phyloP scores from a whole-genome alignment of 768 basidiomycete genomes.

The Leccinum subgranulosum region DNA sequence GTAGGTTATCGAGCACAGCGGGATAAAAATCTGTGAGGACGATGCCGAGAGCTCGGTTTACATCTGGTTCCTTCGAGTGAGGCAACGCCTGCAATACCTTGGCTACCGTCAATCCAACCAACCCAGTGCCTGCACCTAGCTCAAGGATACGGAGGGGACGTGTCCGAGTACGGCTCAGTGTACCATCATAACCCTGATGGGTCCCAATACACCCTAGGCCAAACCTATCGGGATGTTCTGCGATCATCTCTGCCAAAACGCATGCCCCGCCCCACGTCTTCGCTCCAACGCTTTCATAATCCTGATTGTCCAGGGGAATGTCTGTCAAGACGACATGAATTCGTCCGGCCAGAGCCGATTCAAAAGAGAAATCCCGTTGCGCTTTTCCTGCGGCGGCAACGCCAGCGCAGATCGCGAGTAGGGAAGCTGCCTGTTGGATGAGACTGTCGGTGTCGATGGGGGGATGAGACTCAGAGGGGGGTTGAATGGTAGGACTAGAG shows the following conservation, averaged over 20 bases:
- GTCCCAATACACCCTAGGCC: constrained; percentile 29
- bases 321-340: constrained; percentile 55
- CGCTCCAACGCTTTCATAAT: constrained; percentile 71
- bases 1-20: constrained; percentile 45
- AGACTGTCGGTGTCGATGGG: constrained; percentile 34
- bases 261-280: constrained; percentile 91
- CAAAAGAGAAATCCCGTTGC: constrained; percentile 51
- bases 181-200: background rate
- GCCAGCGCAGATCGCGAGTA: constrained; percentile 65
- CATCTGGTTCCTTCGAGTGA: background rate
- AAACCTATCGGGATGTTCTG: constrained; percentile 52
- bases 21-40: constrained; percentile 51
- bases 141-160: constrained; percentile 43
- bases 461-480: background rate
- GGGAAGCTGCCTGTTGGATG: constrained; percentile 52
- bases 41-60: constrained; percentile 15
- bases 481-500: background rate
- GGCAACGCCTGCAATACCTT: constrained; percentile 25
- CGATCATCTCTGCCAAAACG: constrained; percentile 73
- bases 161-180: background rate
- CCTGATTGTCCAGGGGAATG: constrained; percentile 64
- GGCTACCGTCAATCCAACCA: constrained; percentile 44
- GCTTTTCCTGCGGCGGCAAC: constrained; percentile 59
- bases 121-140: constrained; percentile 56
- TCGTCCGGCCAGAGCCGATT: constrained; percentile 6